Evolutionary conservation across 495 filamentous ascomycete genomes (phyloP).

Genomic region (Hypoxylon crocopeplum): DNA sequence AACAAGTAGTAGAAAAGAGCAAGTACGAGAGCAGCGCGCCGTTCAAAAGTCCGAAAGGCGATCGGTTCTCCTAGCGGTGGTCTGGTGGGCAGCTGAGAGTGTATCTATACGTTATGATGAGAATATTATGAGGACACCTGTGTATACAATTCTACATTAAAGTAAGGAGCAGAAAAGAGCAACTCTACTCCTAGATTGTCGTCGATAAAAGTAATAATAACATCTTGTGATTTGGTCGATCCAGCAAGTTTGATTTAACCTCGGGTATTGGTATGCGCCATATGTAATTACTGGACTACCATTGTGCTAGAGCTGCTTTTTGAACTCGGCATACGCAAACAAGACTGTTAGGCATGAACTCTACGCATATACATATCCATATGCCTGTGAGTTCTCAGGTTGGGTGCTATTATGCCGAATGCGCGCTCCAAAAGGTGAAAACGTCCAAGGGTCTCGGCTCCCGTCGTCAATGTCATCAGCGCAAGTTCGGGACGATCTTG

Average conservation of each 20-base stretch:
- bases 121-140: slow-evolving; percentile 13
- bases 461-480: too few relatives aligned
- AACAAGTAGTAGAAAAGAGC: slow-evolving; percentile 77
- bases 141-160: slow-evolving; percentile 22
- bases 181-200: slow-evolving; percentile 7
- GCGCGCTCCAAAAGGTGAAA: too few relatives aligned
- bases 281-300: neutral
- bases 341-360: neutral
- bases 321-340: neutral
- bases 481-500: too few relatives aligned
- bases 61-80: slow-evolving; percentile 68
- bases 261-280: slow-evolving; percentile 7
- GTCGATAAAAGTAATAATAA: neutral
- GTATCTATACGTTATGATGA: slow-evolving; percentile 17
- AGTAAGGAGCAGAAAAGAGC: neutral
- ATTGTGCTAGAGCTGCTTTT: neutral
- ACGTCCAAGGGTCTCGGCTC: too few relatives aligned
- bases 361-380: too few relatives aligned
- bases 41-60: slow-evolving; percentile 77
- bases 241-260: neutral
- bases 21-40: slow-evolving; percentile 82
- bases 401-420: too few relatives aligned
- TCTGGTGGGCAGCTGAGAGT: neutral
- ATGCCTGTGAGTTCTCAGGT: too few relatives aligned
- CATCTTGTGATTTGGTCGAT: neutral